These are phyloP conservation scores for Sonneratia caseolaris DNA, from an alignment of 345 rosid species.

Conservation along the genomic window DNA sequence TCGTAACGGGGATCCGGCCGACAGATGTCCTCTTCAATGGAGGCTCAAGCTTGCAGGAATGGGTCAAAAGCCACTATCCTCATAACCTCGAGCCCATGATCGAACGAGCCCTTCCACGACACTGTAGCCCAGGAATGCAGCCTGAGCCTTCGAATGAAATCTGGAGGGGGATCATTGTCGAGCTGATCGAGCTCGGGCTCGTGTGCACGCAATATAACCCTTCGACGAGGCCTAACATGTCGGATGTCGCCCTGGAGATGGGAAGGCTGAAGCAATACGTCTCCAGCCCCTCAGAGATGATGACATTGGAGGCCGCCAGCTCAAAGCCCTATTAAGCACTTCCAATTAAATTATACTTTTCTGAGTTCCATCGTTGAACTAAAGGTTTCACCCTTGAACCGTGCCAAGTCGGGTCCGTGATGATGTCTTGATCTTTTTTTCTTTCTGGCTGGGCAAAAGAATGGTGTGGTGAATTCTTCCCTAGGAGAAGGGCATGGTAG, in stretches of 20 bases:
- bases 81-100: slow-evolving; percentile 47
- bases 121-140: slow-evolving; percentile 18
- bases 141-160: slow-evolving; percentile 22
- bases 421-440: too few relatives aligned
- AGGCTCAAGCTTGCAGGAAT: slow-evolving; percentile 69
- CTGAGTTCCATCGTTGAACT: background rate
- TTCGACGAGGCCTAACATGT: slow-evolving; percentile 73
- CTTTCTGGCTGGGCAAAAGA: too few relatives aligned
- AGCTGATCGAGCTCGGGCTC: slow-evolving; percentile 71
- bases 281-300: slow-evolving; percentile 25
- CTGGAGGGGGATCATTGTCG: slow-evolving; percentile 57
- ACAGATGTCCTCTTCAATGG: slow-evolving; percentile 45
- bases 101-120: slow-evolving; percentile 42
- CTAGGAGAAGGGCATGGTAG: background rate
- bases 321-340: background rate
- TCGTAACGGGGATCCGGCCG: slow-evolving; percentile 61
- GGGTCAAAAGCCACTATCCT: slow-evolving; percentile 67
- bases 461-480: background rate
- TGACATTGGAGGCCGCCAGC: background rate
- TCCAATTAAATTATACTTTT: background rate
- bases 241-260: slow-evolving; percentile 67
- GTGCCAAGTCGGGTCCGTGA: background rate
- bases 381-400: background rate
- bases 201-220: slow-evolving; percentile 71
- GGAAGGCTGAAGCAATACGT: slow-evolving; percentile 61